Evolutionary conservation across 2,329 filamentous ascomycete genomes (phyloP).

Genomic region (Xylaria sp.): DNA sequence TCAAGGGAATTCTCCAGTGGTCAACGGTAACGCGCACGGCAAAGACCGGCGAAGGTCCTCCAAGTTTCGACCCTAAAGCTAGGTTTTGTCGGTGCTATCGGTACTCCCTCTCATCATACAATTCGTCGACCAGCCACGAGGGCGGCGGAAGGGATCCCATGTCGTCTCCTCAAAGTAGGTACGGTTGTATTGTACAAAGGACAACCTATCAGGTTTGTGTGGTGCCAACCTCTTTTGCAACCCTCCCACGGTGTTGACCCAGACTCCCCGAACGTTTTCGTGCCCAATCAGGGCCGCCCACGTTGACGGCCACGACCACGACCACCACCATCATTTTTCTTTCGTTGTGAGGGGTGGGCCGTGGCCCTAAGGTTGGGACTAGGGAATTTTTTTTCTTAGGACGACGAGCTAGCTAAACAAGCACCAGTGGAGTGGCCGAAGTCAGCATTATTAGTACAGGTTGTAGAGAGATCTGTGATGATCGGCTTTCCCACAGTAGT

Average conservation of each 20-base stretch:
- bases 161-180: conserved; percentile 16
- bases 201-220: conserved; percentile 29
- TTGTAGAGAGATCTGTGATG: conserved; percentile 10
- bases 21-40: conserved; percentile 14
- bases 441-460: conserved; percentile 1
- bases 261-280: conserved; percentile 23
- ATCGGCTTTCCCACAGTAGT: conserved; percentile 20
- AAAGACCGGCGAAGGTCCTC: conserved; percentile 16
- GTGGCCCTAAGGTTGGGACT: conserved; percentile 24
- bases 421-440: conserved; percentile 31
- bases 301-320: conserved; percentile 36
- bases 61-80: conserved; percentile 10
- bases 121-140: conserved; percentile 11
- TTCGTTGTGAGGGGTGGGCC: conserved; percentile 33
- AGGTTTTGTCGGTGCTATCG: conserved; percentile 23
- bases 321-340: conserved; percentile 26
- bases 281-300: conserved; percentile 39
- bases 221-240: conserved; percentile 36
- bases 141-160: conserved; percentile 19
- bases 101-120: conserved; percentile 20
- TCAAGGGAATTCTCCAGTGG: conserved; percentile 1
- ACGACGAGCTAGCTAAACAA: conserved; percentile 28
- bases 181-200: conserved; percentile 22
- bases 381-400: conserved; percentile 29
- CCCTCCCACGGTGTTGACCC: conserved; percentile 31